A percentile compares a stretch with the other conserved stretches of the same genome.
Conservation (phyloP, 2,329 filamentous ascomycete species). For the Aspergillus flavus region DNA sequence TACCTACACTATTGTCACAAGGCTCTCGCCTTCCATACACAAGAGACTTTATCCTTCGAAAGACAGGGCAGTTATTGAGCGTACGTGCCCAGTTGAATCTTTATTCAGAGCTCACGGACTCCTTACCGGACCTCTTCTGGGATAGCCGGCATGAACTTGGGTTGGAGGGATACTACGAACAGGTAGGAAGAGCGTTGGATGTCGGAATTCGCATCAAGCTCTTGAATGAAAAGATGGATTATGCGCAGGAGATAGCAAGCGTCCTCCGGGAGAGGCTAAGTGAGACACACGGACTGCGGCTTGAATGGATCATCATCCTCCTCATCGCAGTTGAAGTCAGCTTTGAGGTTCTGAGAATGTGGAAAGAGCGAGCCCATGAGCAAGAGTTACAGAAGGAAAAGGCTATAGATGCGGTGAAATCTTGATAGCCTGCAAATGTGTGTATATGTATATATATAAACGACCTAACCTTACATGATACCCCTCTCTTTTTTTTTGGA, state of each 20-base stretch:
- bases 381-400: constrained; percentile 26
- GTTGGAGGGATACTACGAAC: constrained; percentile 92
- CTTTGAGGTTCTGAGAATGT: constrained; percentile 78
- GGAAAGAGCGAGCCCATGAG: constrained; percentile 60
- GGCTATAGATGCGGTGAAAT: neutral
- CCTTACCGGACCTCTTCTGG: constrained; percentile 95
- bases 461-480: neutral
- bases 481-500: constrained; percentile 1
- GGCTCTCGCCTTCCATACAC: constrained; percentile 66
- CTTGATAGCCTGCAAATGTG: neutral
- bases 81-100: constrained; percentile 92
- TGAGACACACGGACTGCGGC: constrained; percentile 81
- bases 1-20: constrained; percentile 75
- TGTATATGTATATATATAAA: neutral
- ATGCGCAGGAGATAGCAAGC: constrained; percentile 90
- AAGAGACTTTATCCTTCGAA: constrained; percentile 80
- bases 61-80: constrained; percentile 88
- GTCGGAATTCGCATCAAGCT: constrained; percentile 88
- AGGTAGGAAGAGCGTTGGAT: constrained; percentile 86
- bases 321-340: constrained; percentile 90
- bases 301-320: constrained; percentile 95
- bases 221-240: constrained; percentile 96
- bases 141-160: constrained; percentile 86
- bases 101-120: constrained; percentile 95
- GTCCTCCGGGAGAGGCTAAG: constrained; percentile 86